Evolutionary conservation across 169 alveolate genomes (phyloP).

Genomic region (Eimeria brunetti): DNA sequence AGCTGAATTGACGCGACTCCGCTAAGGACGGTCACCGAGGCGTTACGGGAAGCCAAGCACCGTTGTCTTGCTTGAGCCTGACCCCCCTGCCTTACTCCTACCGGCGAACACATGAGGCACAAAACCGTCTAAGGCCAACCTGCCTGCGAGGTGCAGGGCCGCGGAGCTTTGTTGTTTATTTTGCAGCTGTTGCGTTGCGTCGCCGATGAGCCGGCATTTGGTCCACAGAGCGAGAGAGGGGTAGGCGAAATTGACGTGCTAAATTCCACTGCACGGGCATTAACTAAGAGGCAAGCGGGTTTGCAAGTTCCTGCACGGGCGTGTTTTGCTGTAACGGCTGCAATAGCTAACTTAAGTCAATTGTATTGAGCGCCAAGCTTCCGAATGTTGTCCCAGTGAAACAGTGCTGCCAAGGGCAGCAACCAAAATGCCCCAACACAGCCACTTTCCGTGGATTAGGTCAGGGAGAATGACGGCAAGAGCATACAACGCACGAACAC

Average conservation of each 20-base stretch:
- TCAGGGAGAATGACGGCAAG: not conserved
- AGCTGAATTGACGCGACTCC: slow-evolving; percentile 75
- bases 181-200: not conserved
- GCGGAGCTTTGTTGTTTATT: not conserved
- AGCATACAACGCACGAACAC: not conserved
- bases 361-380: slow-evolving; percentile 81
- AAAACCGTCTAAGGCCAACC: slow-evolving; percentile 44
- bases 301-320: slow-evolving; percentile 44
- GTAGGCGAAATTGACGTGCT: slow-evolving; percentile 63
- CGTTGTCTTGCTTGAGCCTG: slow-evolving; percentile 94
- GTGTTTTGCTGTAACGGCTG: slow-evolving; percentile 57
- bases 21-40: slow-evolving; percentile 73
- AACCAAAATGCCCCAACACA: not conserved
- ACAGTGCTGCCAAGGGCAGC: slow-evolving; percentile 85
- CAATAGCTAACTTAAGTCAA: slow-evolving; percentile 76
- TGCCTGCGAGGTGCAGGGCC: not conserved
- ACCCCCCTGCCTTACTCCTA: slow-evolving; percentile 79
- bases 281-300: slow-evolving; percentile 50
- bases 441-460: not conserved
- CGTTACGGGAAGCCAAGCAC: slow-evolving; percentile 89
- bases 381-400: slow-evolving; percentile 85
- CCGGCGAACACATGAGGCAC: slow-evolving; percentile 74
- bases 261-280: slow-evolving; percentile 52
- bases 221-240: slow-evolving; percentile 44
- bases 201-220: not conserved